Conservation (phyloP, 345 rosid genomes). For the Salix brachista region DNA sequence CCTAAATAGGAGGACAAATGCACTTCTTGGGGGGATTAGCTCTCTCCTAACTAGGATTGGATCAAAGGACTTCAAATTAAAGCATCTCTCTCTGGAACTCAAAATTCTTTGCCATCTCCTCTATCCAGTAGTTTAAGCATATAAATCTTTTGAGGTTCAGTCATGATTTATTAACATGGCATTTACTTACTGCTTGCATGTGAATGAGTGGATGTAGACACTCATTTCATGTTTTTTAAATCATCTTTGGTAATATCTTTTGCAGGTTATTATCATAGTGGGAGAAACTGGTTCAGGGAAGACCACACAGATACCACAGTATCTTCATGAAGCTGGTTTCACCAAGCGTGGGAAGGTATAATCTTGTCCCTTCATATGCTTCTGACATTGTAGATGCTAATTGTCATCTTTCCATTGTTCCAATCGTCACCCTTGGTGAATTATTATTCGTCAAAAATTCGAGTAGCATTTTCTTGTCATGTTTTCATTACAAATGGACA, state of each 20-base stretch:
- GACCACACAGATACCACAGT: constrained; percentile 95
- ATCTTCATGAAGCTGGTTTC: constrained; percentile 96
- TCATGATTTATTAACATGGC: neutral
- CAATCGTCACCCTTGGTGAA: neutral
- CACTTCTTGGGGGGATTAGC: too few species aligned
- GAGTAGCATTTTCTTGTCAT: too few species aligned
- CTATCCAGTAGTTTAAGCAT: too few species aligned
- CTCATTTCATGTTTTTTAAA: neutral
- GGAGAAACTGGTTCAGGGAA: constrained; percentile 99
- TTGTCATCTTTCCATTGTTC: neutral
- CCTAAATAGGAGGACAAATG: too few species aligned
- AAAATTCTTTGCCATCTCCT: too few species aligned
- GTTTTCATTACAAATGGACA: too few species aligned
- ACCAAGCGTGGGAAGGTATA: constrained; percentile 85
- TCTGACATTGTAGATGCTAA: neutral
- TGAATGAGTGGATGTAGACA: neutral
- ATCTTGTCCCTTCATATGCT: neutral
- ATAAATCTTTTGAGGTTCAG: too few species aligned
- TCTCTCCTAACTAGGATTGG: too few species aligned
- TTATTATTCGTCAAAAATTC: neutral
- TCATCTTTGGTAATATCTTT: constrained; percentile 1
- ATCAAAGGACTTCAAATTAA: too few species aligned
- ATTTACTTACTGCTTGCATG: neutral
- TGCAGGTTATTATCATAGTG: constrained; percentile 86
- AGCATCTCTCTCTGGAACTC: too few species aligned